Percentiles rank a stretch among this genome's conserved stretches.
These are phyloP conservation scores for Leishmania mexicana DNA, from an alignment of 208 protist species.

Conservation along the genomic window DNA sequence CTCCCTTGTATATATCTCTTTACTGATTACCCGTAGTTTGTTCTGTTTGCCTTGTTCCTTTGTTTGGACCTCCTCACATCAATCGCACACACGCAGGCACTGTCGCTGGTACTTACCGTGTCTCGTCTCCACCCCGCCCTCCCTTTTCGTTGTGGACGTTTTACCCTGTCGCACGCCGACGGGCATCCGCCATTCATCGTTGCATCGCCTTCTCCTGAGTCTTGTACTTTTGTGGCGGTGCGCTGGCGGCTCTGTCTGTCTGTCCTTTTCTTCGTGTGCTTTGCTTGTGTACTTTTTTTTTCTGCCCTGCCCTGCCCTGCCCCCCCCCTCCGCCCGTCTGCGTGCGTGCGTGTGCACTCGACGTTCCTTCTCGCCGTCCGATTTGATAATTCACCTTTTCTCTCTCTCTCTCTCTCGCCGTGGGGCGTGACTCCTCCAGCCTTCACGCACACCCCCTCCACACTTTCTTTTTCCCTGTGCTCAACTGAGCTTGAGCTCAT, in stretches of 20 bases:
- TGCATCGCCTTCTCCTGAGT: not conserved
- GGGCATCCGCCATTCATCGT: not conserved
- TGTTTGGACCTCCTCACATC: not conserved
- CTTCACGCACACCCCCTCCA: not conserved
- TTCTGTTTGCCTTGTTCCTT: not conserved
- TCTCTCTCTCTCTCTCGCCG: not conserved
- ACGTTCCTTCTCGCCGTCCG: not conserved
- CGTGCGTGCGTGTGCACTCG: not conserved
- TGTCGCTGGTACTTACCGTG: not conserved
- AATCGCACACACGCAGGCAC: not conserved
- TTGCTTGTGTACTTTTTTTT: not conserved
- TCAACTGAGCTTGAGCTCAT: not conserved
- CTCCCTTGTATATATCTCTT: not conserved
- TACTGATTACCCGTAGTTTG: not conserved
- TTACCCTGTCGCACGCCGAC: not conserved
- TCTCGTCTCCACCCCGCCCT: too few species aligned
- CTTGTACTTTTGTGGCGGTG: too few species aligned
- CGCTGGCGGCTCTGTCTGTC: too few species aligned
- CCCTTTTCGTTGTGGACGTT: too few species aligned
- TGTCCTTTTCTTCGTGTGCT: not conserved
- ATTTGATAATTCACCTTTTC: not conserved
- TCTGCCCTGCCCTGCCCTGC: too few species aligned
- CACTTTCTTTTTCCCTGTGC: conserved; percentile 5
- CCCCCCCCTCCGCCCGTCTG: not conserved
- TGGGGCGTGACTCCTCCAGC: not conserved